phyloP scores from a whole-genome alignment of 148 eudicot genomes.

The Silene uniflora region DNA sequence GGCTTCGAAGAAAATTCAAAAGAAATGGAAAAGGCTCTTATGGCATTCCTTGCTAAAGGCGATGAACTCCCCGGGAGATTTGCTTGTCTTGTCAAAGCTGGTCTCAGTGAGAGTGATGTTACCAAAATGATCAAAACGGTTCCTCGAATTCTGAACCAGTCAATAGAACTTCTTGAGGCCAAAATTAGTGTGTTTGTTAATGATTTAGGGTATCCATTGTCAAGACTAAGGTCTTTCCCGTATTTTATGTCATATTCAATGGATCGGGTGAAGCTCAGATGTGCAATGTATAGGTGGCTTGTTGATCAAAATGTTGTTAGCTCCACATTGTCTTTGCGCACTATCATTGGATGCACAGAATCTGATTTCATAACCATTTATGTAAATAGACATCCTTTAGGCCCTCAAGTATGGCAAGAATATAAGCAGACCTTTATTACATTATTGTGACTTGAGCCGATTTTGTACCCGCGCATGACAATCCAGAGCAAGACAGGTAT shows the following conservation, averaged over 20 bases:
- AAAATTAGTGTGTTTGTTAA: no score
- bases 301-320: constrained; percentile 33
- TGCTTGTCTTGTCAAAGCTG: constrained; percentile 62
- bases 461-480: neutral
- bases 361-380: no score
- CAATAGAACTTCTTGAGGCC: no score
- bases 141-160: constrained; percentile 60
- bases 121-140: constrained; percentile 41
- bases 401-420: no score
- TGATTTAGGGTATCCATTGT: no score
- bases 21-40: constrained; percentile 60
- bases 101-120: constrained; percentile 47
- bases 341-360: no score
- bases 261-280: no score
- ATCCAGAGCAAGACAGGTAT: constrained; percentile 7
- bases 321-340: constrained; percentile 42
- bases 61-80: constrained; percentile 69
- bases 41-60: constrained; percentile 56
- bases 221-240: no score
- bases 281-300: constrained; percentile 76
- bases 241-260: no score
- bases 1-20: constrained; percentile 60
- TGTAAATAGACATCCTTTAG: no score
- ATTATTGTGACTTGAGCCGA: neutral
- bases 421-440: constrained; percentile 36